Evolutionary conservation across 1,139 yeast genomes (phyloP).

Genomic region (Nakaseomyces kungkrabaensis): DNA sequence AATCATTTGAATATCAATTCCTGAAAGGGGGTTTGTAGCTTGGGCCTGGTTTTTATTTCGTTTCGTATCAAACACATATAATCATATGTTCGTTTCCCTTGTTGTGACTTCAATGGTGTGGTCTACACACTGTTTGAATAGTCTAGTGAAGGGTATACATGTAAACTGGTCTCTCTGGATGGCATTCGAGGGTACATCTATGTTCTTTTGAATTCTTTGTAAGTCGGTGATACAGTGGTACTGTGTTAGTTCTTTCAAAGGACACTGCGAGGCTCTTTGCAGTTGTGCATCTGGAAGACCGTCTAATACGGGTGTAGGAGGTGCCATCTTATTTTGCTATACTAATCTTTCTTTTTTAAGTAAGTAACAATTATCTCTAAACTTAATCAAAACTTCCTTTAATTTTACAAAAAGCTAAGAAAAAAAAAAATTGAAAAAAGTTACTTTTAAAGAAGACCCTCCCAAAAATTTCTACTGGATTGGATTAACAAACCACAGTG

Average conservation of each 20-base stretch:
- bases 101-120: slow-evolving; percentile 5
- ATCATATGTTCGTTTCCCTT: not conserved
- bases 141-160: slow-evolving; percentile 11
- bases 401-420: not conserved
- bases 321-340: slow-evolving; percentile 10
- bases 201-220: not conserved
- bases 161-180: slow-evolving; percentile 2
- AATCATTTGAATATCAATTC: no score
- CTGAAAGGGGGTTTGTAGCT: no score
- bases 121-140: slow-evolving; percentile 8
- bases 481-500: no score
- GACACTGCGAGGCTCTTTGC: slow-evolving; percentile 1
- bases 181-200: not conserved
- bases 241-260: slow-evolving; percentile 8
- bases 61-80: no score
- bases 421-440: no score
- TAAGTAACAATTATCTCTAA: not conserved
- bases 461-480: no score
- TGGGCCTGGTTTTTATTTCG: no score
- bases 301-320: slow-evolving; percentile 7
- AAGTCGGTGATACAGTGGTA: slow-evolving; percentile 7
- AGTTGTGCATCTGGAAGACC: not conserved
- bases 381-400: no score
- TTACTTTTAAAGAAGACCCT: no score
- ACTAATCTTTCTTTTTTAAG: no score